Base-by-base conservation (phyloP, 2,329 filamentous ascomycete species). In the Botryotinia convoluta region DNA sequence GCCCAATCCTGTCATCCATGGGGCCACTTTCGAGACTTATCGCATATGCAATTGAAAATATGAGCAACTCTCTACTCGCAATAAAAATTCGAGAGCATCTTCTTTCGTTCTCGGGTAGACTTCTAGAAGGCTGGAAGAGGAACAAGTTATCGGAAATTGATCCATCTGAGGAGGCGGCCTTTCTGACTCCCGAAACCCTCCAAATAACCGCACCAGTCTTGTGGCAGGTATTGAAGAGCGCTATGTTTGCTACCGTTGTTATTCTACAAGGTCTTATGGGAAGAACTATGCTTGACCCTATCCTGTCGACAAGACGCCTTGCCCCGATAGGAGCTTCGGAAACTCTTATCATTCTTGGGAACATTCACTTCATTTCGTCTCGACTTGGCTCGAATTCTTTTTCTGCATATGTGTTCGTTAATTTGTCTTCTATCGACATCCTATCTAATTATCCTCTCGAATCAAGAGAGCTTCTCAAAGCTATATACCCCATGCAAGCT, bases 351-450 rank as follows among this genome's bases (percentile, higher is more conserved):
- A 88, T 87, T 14, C 86, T 93, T 26, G 87, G 90, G 51, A 89
- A 90, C 77, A 83, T 92, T 42, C 91, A 90, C 79, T 93, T 93
- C 80, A 87, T 93, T 73, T 90, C 90, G 1, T 88, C 88, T n/a
- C 86, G 90, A 35, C 84, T 90, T 35, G 90, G 90, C 8, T 85
- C 88, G 20, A 87, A 87, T 61, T 86, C 88, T 0, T 92, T 92
- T 73, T 91, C 90, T 4, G 90, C 92, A 77, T 91, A 92, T 78
- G 89, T 86, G 4, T 93, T 93, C 78, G 89, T 91, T 69, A 90
- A 90, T 75, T 84, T 92, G 18, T 87, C 90, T 3, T 88, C 91
- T 20, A 89, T 93, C 73, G 91, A 93, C 79, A 89, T 93, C 51
- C 85, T 93, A 5, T 85, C 88, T 10, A 86, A 87, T 57, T 91